Conservation (phyloP, 2,329 filamentous ascomycete genomes). For the Penicillium sp. region DNA sequence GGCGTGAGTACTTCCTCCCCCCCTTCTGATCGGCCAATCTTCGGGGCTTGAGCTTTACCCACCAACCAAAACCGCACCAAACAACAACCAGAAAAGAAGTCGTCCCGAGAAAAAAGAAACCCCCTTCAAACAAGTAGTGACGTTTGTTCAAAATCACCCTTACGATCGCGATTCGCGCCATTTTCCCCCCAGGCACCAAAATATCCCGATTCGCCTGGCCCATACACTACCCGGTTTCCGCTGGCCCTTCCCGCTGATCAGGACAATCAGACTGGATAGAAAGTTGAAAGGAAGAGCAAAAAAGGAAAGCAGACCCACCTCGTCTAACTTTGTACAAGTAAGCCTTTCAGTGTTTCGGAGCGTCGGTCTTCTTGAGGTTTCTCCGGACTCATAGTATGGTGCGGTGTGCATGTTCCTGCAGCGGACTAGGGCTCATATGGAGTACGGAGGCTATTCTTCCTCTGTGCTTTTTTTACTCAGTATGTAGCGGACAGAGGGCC, state of each 20-base stretch:
- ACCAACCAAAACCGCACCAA: conserved; percentile 5
- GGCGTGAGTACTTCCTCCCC: conserved; percentile 15
- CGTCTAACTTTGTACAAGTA: background rate
- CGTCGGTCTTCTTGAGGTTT: conserved; percentile 22
- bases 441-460: conserved; percentile 1
- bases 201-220: conserved; percentile 5
- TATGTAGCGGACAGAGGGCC: background rate
- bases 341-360: conserved; percentile 24
- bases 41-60: conserved; percentile 13
- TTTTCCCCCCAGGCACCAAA: background rate
- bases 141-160: background rate
- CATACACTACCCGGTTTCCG: background rate
- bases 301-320: conserved; percentile 15
- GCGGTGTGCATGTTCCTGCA: background rate
- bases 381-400: conserved; percentile 10
- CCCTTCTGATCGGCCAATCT: conserved; percentile 22
- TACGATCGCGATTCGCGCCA: background rate
- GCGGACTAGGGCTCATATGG: background rate
- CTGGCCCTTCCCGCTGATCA: background rate
- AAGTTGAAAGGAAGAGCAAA: background rate
- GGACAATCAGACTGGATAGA: background rate
- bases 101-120: conserved; percentile 3
- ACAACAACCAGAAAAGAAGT: conserved; percentile 3
- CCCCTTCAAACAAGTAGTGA: background rate
- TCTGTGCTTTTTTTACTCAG: background rate